phyloP scores from a whole-genome alignment of 2,329 filamentous ascomycete species.

The Grosmannia penicillata region DNA sequence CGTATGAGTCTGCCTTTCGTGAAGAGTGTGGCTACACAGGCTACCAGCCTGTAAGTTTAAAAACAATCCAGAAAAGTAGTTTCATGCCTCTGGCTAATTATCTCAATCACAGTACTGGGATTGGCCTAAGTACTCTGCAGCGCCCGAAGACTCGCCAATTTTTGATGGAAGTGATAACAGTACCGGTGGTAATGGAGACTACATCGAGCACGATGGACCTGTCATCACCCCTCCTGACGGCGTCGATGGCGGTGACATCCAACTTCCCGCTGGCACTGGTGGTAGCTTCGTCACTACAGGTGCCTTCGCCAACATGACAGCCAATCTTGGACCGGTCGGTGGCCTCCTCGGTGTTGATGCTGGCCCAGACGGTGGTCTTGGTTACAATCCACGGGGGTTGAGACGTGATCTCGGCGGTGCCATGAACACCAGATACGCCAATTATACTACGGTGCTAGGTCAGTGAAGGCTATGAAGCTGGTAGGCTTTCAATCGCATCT shows the following conservation, averaged over 20 bases:
- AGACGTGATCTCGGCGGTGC: conserved; percentile 16
- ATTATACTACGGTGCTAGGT: conserved; percentile 13
- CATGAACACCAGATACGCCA: conserved; percentile 17
- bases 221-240: conserved; percentile 15
- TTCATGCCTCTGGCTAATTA: too few species aligned
- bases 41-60: conserved; percentile 12
- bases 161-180: conserved; percentile 34
- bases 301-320: conserved; percentile 24
- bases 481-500: too few species aligned
- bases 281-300: conserved; percentile 34
- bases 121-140: conserved; percentile 29
- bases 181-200: conserved; percentile 29
- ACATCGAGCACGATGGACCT: conserved; percentile 16
- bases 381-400: conserved; percentile 22
- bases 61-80: not conserved
- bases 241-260: conserved; percentile 12
- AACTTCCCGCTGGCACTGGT: conserved; percentile 26
- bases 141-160: conserved; percentile 28
- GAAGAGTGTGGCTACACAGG: conserved; percentile 16
- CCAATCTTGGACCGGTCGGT: conserved; percentile 20
- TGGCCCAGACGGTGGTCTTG: conserved; percentile 15
- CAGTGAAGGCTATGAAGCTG: not conserved
- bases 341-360: conserved; percentile 9
- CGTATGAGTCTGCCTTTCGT: conserved; percentile 18
- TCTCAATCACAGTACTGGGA: conserved; percentile 34